A percentile compares a stretch with the other conserved stretches of the same genome.
Evolutionary conservation across 2,329 filamentous ascomycete species (phyloP).

Genomic region (Cercospora canescens): DNA sequence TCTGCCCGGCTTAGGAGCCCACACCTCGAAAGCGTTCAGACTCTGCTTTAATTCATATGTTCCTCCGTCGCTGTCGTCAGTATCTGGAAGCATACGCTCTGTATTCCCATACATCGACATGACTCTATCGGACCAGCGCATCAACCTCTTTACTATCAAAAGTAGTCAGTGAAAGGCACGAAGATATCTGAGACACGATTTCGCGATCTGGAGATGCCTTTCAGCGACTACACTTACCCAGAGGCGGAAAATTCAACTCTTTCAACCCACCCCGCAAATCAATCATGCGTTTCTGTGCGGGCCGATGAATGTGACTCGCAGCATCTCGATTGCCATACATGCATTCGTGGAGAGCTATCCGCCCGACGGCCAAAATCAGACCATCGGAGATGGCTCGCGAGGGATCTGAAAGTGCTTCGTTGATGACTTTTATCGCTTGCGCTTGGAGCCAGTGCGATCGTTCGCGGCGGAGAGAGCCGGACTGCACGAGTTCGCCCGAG

Average conservation of each 20-base stretch:
- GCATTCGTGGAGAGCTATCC: conserved; percentile 36
- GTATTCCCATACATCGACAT: conserved; percentile 36
- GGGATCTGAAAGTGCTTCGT: conserved; percentile 27
- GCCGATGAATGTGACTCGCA: conserved; percentile 33
- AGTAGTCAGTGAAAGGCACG: too few species aligned
- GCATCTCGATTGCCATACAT: conserved; percentile 36
- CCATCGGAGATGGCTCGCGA: conserved; percentile 25
- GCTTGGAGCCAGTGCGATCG: conserved; percentile 30
- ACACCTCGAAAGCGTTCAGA: conserved; percentile 32
- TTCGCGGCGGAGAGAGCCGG: conserved; percentile 23
- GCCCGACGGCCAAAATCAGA: conserved; percentile 34
- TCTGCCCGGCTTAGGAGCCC: conserved; percentile 31
- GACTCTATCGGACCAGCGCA: conserved; percentile 35
- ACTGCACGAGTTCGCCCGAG: conserved; percentile 33
- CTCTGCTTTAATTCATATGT: conserved; percentile 27
- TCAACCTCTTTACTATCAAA: conserved; percentile 36
- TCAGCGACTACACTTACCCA: too few species aligned
- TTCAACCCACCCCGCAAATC: conserved; percentile 34
- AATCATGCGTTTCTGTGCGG: conserved; percentile 37
- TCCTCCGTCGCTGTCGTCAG: conserved; percentile 21
- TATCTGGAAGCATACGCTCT: conserved; percentile 31
- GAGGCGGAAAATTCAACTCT: conserved; percentile 31
- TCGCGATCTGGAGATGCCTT: too few species aligned
- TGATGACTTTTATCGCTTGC: conserved; percentile 31
- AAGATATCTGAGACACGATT: too few species aligned